Conservation (phyloP, 108 stramenopile genomes). For the Conticribra weissflogii region DNA sequence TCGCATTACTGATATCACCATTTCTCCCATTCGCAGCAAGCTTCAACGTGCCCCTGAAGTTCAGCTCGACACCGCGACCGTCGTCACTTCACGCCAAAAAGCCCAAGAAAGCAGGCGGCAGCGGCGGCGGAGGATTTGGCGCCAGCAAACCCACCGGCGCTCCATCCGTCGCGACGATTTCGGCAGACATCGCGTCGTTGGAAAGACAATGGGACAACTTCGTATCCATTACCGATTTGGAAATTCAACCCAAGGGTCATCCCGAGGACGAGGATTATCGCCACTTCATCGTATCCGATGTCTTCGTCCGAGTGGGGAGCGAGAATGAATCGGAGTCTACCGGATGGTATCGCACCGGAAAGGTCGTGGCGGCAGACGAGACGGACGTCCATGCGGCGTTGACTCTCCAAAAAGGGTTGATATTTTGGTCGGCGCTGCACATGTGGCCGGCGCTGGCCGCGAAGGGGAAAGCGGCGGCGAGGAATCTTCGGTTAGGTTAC, state of each 20-base stretch:
- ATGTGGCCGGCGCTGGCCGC: constrained; percentile 44
- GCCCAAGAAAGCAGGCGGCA: not conserved
- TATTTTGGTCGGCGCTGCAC: constrained; percentile 50
- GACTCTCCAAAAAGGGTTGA: constrained; percentile 49
- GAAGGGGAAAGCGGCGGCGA: constrained; percentile 40
- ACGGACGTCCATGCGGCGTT: constrained; percentile 25
- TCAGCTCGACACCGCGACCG: no score
- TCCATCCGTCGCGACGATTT: not conserved
- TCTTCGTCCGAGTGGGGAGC: constrained; percentile 35
- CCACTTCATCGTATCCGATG: constrained; percentile 43
- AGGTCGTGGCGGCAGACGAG: constrained; percentile 30
- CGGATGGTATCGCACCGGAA: constrained; percentile 51
- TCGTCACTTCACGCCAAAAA: no score
- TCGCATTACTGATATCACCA: no score
- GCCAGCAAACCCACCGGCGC: constrained; percentile 2
- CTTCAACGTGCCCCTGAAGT: no score
- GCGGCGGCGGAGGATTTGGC: constrained; percentile 41
- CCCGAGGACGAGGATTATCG: constrained; percentile 46
- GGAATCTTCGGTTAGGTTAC: constrained; percentile 31
- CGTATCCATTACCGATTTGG: constrained; percentile 48
- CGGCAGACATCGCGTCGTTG: constrained; percentile 42
- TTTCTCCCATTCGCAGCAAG: no score
- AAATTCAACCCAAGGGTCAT: constrained; percentile 34
- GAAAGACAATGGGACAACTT: constrained; percentile 52
- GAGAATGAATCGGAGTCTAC: constrained; percentile 16